Evolutionary conservation across 192 early-diverging fungal species (phyloP).

Genomic region (Spizellomyces sp.): DNA sequence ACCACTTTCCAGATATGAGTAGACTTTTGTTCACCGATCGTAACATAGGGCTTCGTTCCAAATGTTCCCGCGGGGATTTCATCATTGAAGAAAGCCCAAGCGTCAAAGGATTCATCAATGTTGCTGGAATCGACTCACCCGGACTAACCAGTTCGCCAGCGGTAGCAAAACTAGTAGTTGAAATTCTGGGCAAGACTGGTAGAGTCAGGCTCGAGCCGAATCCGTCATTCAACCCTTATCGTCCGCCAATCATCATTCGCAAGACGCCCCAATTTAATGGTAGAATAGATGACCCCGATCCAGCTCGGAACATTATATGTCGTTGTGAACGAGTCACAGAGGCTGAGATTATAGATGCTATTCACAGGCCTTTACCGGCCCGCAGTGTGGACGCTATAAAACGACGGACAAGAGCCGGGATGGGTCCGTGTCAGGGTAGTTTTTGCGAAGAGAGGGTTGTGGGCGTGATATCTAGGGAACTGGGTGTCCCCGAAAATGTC

Average conservation of each 20-base stretch:
- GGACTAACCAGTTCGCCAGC: conserved; percentile 49
- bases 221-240: conserved; percentile 33
- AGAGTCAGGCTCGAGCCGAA: conserved; percentile 1
- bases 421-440: conserved; percentile 52
- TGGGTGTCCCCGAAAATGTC: conserved; percentile 31
- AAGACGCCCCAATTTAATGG: conserved; percentile 34
- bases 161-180: conserved; percentile 38
- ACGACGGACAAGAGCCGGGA: conserved; percentile 48
- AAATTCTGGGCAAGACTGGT: conserved; percentile 29
- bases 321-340: conserved; percentile 51
- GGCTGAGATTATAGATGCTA: conserved; percentile 51
- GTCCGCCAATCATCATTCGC: conserved; percentile 40
- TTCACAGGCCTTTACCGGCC: conserved; percentile 38
- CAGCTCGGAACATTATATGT: conserved; percentile 50
- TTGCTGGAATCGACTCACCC: conserved; percentile 56
- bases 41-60: conserved; percentile 29
- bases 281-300: conserved; percentile 43
- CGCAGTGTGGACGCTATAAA: conserved; percentile 47
- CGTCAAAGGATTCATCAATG: conserved; percentile 44
- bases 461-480: conserved; percentile 41
- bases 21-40: no score
- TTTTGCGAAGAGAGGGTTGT: conserved; percentile 51
- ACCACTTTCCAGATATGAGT: no score
- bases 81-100: conserved; percentile 40
- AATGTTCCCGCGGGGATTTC: conserved; percentile 48